Percentiles rank a stretch among this genome's conserved stretches.
Evolutionary conservation across 257 asterid genomes (phyloP).

Genomic region (Fraxinus excelsior): DNA sequence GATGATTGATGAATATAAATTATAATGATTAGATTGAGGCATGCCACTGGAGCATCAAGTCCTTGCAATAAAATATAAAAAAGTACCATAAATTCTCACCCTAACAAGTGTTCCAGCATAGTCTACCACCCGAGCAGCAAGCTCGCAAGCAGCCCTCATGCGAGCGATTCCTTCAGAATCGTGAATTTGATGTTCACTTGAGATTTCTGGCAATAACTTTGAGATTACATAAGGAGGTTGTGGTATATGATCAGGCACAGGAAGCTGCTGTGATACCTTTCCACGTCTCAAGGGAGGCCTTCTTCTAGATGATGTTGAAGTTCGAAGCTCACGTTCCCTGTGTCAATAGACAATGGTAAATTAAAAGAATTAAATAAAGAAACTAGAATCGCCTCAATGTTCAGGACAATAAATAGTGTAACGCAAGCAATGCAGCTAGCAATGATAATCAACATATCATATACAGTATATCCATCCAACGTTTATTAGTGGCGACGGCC

Average conservation of each 20-base stretch:
- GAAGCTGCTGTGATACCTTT: conserved; percentile 76
- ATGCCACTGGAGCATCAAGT: conserved; percentile 9
- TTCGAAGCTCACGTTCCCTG: conserved; percentile 79
- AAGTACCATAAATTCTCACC: conserved; percentile 50
- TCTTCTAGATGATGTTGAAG: conserved; percentile 52
- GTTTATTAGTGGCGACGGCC: background rate
- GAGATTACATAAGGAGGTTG: conserved; percentile 80
- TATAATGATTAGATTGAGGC: background rate
- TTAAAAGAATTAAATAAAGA: background rate
- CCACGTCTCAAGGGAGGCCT: conserved; percentile 89
- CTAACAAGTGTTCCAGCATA: conserved; percentile 85
- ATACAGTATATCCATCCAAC: background rate
- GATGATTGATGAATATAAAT: background rate
- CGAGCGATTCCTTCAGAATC: conserved; percentile 74
- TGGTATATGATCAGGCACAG: conserved; percentile 84
- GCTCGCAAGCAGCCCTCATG: conserved; percentile 94
- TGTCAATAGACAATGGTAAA: conserved; percentile 18
- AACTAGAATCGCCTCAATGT: background rate
- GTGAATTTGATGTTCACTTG: conserved; percentile 70
- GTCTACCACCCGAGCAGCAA: conserved; percentile 90
- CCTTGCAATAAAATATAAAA: background rate
- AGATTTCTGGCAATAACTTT: conserved; percentile 66
- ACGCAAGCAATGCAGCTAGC: background rate
- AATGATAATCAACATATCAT: background rate
- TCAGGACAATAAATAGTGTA: background rate